Conservation (phyloP, 1,139 yeast species). For the Yamadazyma jaroonii region DNA sequence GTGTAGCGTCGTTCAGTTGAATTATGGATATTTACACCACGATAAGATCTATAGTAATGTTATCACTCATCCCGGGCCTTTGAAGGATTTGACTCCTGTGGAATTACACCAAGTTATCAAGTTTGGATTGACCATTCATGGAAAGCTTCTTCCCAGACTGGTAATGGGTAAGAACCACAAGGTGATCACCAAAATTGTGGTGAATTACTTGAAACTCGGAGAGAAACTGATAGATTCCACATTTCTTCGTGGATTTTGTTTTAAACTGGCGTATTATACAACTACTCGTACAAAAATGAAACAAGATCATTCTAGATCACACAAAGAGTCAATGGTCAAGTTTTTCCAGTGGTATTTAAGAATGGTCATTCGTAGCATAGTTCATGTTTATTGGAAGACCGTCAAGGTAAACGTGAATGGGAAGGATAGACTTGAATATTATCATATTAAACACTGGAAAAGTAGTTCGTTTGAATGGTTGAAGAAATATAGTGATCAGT, state of each 20-base stretch:
- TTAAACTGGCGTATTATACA: no score
- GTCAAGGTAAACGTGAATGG: conserved; percentile 54
- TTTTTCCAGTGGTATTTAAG: conserved; percentile 62
- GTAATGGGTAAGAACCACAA: conserved; percentile 60
- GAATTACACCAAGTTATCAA: neutral
- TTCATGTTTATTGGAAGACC: conserved; percentile 57
- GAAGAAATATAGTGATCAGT: conserved; percentile 31
- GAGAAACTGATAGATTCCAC: conserved; percentile 23
- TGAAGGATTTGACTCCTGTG: neutral
- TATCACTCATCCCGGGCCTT: neutral
- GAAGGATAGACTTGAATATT: conserved; percentile 34
- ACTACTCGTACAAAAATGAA: conserved; percentile 9
- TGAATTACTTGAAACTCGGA: conserved; percentile 36
- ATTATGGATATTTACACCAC: neutral
- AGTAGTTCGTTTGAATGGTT: conserved; percentile 40
- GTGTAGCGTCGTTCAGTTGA: neutral
- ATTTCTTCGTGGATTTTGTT: no score
- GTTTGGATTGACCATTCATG: conserved; percentile 12
- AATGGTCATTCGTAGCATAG: conserved; percentile 43
- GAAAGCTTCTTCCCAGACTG: conserved; percentile 49
- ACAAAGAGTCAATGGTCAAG: conserved; percentile 29
- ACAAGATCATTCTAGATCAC: conserved; percentile 33
- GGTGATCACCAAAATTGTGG: conserved; percentile 33
- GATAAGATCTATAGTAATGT: neutral
- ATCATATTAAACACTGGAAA: conserved; percentile 62